Evolutionary conservation across 805 yeast genomes (phyloP).

Genomic region (Saturnispora mendoncae): DNA sequence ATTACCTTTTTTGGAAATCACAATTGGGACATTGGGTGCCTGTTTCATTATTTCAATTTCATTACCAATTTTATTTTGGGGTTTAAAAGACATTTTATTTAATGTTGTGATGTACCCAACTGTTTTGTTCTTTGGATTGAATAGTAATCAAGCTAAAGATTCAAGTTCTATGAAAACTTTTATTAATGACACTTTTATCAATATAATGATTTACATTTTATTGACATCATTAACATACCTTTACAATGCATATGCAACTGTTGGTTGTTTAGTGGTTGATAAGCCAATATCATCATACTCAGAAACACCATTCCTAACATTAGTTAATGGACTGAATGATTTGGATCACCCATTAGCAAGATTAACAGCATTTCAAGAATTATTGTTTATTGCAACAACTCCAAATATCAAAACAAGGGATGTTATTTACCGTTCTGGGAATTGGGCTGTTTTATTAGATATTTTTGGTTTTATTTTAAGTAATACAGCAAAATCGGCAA

Average conservation of each 20-base stretch:
- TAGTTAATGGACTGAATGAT: conserved; percentile 55
- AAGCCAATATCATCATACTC: conserved; percentile 52
- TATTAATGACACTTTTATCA: conserved; percentile 22
- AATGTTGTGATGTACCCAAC: conserved; percentile 27
- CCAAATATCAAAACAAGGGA: conserved; percentile 39
- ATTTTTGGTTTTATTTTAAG: conserved; percentile 52
- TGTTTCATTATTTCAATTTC: not conserved
- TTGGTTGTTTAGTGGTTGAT: conserved; percentile 64
- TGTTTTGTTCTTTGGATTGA: conserved; percentile 31
- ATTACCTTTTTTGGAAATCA: conserved; percentile 13
- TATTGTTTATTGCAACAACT: conserved; percentile 53
- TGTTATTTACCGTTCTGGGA: conserved; percentile 39
- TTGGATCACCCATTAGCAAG: conserved; percentile 38
- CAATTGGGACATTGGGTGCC: conserved; percentile 11
- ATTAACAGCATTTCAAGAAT: conserved; percentile 67
- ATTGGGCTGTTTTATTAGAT: conserved; percentile 51
- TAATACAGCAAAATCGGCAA: conserved; percentile 24
- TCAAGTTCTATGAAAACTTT: conserved; percentile 22
- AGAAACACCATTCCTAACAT: conserved; percentile 53
- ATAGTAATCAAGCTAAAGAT: conserved; percentile 32
- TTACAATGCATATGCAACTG: conserved; percentile 56
- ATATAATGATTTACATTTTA: conserved; percentile 6
- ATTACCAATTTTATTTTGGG: conserved; percentile 25
- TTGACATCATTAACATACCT: conserved; percentile 46
- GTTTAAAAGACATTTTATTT: conserved; percentile 35